Conservation (phyloP, 139 green algal species). For the Ettlia oleoabundans region DNA sequence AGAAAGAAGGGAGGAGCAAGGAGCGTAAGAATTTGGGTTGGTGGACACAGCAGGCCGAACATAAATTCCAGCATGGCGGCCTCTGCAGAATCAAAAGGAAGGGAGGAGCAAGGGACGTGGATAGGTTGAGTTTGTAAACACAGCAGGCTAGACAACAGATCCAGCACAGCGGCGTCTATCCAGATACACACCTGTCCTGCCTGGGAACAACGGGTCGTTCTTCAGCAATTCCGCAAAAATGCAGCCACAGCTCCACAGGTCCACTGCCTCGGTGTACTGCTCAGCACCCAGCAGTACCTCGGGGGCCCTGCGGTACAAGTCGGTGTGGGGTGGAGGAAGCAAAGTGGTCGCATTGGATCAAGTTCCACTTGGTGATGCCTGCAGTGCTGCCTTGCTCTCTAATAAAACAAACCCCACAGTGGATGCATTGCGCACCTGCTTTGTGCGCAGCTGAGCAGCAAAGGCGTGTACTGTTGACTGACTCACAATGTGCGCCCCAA, state of each 20-base stretch:
- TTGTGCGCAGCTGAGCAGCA: no score
- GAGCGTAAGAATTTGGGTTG: no score
- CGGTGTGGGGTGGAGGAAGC: no score
- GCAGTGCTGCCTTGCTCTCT: no score
- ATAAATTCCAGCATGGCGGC: conserved; percentile 61
- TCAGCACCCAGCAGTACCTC: conserved; percentile 61
- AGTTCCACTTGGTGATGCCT: no score
- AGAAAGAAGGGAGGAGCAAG: not conserved
- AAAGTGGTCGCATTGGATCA: no score
- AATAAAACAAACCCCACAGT: no score
- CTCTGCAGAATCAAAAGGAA: conserved; percentile 40
- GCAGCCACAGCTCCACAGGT: conserved; percentile 80
- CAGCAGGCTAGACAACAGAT: conserved; percentile 65
- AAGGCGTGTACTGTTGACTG: no score
- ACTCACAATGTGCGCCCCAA: no score
- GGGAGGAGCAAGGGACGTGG: not conserved
- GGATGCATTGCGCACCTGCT: no score
- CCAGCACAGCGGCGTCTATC: conserved; percentile 32
- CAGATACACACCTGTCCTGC: conserved; percentile 20
- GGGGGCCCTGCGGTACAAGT: conserved; percentile 38
- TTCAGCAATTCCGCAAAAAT: conserved; percentile 78
- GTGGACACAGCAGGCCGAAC: conserved; percentile 61
- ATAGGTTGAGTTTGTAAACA: no score
- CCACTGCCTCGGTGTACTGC: conserved; percentile 58
- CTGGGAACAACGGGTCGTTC: conserved; percentile 70